These are phyloP conservation scores for Elymus sibiricus DNA, from an alignment of 176 grass and related monocot species.

Conservation along the genomic window DNA sequence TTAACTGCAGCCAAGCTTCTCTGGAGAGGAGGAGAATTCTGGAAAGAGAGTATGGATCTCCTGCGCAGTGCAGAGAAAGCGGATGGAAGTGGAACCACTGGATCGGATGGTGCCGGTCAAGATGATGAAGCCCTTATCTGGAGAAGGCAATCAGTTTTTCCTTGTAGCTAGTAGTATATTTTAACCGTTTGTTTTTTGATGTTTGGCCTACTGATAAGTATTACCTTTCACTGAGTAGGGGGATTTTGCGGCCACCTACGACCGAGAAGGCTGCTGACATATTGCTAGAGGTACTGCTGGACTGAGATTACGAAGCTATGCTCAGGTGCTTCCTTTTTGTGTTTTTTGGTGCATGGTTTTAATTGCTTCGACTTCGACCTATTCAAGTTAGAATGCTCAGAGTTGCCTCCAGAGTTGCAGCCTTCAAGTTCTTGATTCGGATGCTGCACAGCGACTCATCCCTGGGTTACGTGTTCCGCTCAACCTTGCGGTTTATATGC, in stretches of 20 bases:
- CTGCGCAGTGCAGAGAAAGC: constrained; percentile 49
- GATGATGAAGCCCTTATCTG: constrained; percentile 45
- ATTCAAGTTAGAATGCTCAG: constrained; percentile 86
- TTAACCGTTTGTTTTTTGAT: neutral
- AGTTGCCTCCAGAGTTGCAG: constrained; percentile 75
- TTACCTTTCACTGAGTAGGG: constrained; percentile 39
- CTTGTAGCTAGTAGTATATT: neutral
- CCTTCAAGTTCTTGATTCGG: constrained; percentile 63
- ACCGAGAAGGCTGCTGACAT: constrained; percentile 65
- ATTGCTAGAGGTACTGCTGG: constrained; percentile 77
- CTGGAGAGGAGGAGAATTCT: constrained; percentile 84
- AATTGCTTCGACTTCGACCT: constrained; percentile 46
- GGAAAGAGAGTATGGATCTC: constrained; percentile 78
- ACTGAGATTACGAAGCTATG: constrained; percentile 15
- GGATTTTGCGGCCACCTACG: constrained; percentile 70
- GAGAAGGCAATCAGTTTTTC: constrained; percentile 68
- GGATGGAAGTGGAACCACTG: constrained; percentile 3
- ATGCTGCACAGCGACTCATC: constrained; percentile 49
- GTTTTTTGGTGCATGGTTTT: constrained; percentile 27
- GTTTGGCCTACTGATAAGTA: neutral
- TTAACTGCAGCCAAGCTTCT: constrained; percentile 77
- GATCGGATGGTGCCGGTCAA: neutral
- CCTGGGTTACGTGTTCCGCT: constrained; percentile 70
- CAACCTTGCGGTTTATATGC: constrained; percentile 84
- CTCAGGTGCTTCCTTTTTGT: constrained; percentile 40